Evolutionary conservation across 2,329 filamentous ascomycete species (phyloP), one percentile per base, ranked within the genome.

Genomic region (Diaporthe sp.): DNA sequence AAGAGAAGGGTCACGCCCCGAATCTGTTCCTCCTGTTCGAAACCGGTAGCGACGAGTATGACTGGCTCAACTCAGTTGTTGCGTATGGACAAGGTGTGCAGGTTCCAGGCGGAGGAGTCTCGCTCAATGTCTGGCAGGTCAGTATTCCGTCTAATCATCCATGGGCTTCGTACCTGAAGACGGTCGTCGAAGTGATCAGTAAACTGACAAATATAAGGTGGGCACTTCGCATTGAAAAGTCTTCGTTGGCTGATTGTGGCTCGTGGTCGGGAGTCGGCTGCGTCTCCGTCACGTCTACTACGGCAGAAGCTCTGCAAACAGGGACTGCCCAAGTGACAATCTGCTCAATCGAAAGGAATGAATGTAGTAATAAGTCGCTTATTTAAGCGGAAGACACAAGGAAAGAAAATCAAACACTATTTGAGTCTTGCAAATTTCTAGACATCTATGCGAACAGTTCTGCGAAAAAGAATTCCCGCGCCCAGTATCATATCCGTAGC

Each of bases 21-120:
- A 77, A 81, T 17, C 81, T 84, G 38, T 78, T 82, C 19, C 80
- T 82, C 3, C 72, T 82, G 0, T 85, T 85, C 40, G 83, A 85
- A 74, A 82, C 81, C 0, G 81, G 81, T 0, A 81, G 82, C 66
- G 76, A 79, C 1, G 79, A 82, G 38, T 85, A 85, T 68, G 76
- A 78, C 38, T 85, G 83, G 83, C 74, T 85, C 30, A 85, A 85
- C 71, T 78, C 78, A 15, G 77, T 83, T 2, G 79, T 84, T 4
- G 82, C 69, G 15, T 78, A 77, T 30, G 78, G 77, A 1, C 68
- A 38, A 25, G 78, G 75, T 15, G 58, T 54, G 19, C 69, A 54
- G n/a, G 38, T 50, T 45, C 33, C 67, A 25, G 70, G 52, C 22
- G 74, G 71, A 7, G 73, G 71, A 4, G 73, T 79, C 1, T 70